Percentiles rank a stretch among this genome's conserved stretches.
Conservation (phyloP, 805 yeast species). For the Candida methanosorbosa region DNA sequence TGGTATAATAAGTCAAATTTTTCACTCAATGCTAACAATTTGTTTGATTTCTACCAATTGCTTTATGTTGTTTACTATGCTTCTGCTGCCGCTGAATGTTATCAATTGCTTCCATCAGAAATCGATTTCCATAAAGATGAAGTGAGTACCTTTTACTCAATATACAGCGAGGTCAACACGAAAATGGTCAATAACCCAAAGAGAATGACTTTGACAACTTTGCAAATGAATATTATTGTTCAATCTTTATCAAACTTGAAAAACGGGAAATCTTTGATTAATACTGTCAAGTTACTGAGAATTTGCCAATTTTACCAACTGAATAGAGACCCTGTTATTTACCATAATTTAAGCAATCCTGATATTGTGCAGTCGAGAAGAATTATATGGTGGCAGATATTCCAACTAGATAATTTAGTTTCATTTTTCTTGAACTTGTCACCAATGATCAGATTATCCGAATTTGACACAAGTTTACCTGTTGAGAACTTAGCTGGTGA, state of each 20-base stretch:
- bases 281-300: conserved; percentile 13
- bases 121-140: conserved; percentile 7
- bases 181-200: conserved; percentile 14
- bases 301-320: conserved; percentile 27
- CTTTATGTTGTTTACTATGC: conserved; percentile 14
- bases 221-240: conserved; percentile 14
- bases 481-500: conserved; percentile 9
- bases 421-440: conserved; percentile 15
- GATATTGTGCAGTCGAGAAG: conserved; percentile 44
- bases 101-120: conserved; percentile 5
- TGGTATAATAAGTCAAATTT: conserved; percentile 33
- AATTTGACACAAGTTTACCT: conserved; percentile 18
- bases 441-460: conserved; percentile 13
- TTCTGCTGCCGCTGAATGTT: conserved; percentile 6
- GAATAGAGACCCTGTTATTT: conserved; percentile 51
- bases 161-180: conserved; percentile 9
- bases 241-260: conserved; percentile 16
- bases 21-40: conserved; percentile 8
- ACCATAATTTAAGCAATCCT: conserved; percentile 39
- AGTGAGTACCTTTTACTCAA: conserved; percentile 11
- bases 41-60: conserved; percentile 13
- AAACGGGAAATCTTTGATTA: conserved; percentile 16
- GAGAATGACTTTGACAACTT: conserved; percentile 13
- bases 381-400: conserved; percentile 61
- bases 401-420: conserved; percentile 30